These are phyloP conservation scores for Apiospora phragmitis DNA, from an alignment of 2,329 filamentous ascomycete genomes.

Conservation along the genomic window DNA sequence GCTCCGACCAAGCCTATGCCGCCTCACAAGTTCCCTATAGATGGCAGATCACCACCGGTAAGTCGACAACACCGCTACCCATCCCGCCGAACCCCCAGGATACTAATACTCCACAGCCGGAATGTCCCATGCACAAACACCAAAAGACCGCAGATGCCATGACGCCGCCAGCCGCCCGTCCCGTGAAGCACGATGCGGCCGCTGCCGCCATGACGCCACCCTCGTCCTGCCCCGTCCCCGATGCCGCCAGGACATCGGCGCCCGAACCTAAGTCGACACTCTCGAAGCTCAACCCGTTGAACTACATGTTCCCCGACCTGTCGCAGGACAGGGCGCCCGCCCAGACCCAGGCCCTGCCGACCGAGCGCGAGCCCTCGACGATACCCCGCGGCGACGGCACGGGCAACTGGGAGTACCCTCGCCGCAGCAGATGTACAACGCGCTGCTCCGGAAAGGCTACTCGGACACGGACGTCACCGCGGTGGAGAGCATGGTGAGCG, in stretches of 20 bases:
- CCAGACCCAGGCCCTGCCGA: constrained; percentile 74
- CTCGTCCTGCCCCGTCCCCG: constrained; percentile 48
- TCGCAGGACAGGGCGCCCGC: constrained; percentile 76
- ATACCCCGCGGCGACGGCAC: constrained; percentile 83
- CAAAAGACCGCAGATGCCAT: constrained; percentile 50
- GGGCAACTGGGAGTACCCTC: constrained; percentile 95
- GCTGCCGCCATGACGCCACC: constrained; percentile 20
- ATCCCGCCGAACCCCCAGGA: neutral
- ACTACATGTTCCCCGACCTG: constrained; percentile 91
- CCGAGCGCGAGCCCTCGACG: constrained; percentile 79
- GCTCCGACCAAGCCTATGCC: constrained; percentile 23
- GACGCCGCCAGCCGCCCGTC: constrained; percentile 32
- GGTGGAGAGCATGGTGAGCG: constrained; percentile 94
- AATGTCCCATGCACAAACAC: constrained; percentile 58
- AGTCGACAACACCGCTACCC: constrained; percentile 18
- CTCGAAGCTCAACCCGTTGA: constrained; percentile 68
- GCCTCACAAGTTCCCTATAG: constrained; percentile 26
- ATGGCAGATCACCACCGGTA: constrained; percentile 41
- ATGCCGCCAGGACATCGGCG: constrained; percentile 34
- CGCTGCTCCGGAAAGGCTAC: constrained; percentile 92
- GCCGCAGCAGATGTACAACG: constrained; percentile 99
- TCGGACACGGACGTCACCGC: constrained; percentile 91
- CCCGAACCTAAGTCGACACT: constrained; percentile 46
- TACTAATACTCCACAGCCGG: constrained; percentile 37
- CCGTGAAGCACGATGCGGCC: constrained; percentile 28